phyloP scores from a whole-genome alignment of 352 stramenopile species.

The Globisporangium apiculatum region DNA sequence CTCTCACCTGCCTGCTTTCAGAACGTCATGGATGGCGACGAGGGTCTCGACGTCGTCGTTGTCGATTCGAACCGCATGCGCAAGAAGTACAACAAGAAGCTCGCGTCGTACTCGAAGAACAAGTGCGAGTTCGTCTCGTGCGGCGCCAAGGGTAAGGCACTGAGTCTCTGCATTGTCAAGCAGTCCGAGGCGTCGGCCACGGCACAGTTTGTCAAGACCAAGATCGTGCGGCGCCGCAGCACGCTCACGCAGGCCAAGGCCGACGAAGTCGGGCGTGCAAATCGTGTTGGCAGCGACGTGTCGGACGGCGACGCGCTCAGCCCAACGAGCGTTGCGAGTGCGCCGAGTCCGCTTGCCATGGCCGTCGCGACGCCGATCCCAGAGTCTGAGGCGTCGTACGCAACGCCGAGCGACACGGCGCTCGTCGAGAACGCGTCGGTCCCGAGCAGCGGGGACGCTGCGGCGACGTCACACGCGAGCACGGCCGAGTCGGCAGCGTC shows the following conservation, averaged over 20 bases:
- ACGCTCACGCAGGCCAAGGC: conserved; percentile 33
- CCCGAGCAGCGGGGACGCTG: no score
- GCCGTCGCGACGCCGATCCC: neutral
- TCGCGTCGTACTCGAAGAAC: conserved; percentile 37
- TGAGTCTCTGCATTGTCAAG: conserved; percentile 37
- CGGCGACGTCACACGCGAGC: neutral
- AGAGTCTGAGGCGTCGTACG: neutral
- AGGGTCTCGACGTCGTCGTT: conserved; percentile 33
- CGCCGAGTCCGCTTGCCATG: conserved; percentile 1
- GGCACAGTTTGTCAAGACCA: conserved; percentile 41
- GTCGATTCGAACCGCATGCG: conserved; percentile 72
- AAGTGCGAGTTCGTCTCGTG: conserved; percentile 55
- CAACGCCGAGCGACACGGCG: no score
- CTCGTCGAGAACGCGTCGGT: no score
- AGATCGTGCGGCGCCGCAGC: conserved; percentile 36
- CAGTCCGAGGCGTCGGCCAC: conserved; percentile 17
- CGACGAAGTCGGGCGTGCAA: conserved; percentile 34
- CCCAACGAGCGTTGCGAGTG: conserved; percentile 28
- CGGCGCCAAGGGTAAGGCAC: conserved; percentile 26
- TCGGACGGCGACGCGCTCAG: conserved; percentile 43
- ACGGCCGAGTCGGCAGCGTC: conserved; percentile 1
- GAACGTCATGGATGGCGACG: conserved; percentile 39
- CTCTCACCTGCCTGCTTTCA: neutral
- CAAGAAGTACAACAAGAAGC: conserved; percentile 57
- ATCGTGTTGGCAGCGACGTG: conserved; percentile 35